Evolutionary conservation across 768 basidiomycete genomes (phyloP).

Genomic region (Paxillus involutus): DNA sequence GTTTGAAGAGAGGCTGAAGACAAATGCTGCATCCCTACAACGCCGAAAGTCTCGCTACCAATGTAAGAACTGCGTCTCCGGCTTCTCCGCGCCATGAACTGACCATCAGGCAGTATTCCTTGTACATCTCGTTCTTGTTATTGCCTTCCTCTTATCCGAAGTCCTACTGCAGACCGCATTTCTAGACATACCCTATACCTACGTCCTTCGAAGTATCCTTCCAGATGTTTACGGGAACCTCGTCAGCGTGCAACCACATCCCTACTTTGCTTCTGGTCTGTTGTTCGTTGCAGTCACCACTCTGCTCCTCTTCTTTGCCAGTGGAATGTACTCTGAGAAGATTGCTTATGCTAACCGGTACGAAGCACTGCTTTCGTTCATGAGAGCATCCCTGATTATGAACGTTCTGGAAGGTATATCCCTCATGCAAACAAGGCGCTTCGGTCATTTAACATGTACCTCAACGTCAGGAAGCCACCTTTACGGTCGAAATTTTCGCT

Average conservation of each 20-base stretch:
- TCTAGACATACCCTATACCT: conserved; percentile 61
- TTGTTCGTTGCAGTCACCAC: conserved; percentile 90
- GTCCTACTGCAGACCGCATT: conserved; percentile 70
- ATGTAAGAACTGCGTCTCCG: conserved; percentile 44
- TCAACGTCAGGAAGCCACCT: conserved; percentile 87
- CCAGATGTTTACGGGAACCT: conserved; percentile 50
- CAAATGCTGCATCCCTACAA: conserved; percentile 80
- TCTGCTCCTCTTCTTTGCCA: conserved; percentile 91
- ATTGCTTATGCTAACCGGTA: conserved; percentile 96
- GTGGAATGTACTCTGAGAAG: conserved; percentile 95
- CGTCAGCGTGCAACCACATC: conserved; percentile 50
- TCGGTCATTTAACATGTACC: conserved; percentile 92
- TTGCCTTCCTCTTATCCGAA: conserved; percentile 72
- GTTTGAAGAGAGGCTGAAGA: conserved; percentile 96
- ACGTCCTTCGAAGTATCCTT: conserved; percentile 45
- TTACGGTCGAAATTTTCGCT: conserved; percentile 56
- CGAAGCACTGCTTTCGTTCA: conserved; percentile 29
- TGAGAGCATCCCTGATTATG: conserved; percentile 14
- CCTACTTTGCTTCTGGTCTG: conserved; percentile 76
- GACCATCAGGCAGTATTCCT: conserved; percentile 63
- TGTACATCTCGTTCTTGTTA: conserved; percentile 61
- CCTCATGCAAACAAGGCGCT: conserved; percentile 93
- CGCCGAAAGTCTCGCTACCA: conserved; percentile 82
- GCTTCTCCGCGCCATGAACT: conserved; percentile 18
- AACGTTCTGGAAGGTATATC: conserved; percentile 68